Percentiles rank a stretch among this genome's conserved stretches.
phyloP scores from a whole-genome alignment of 208 protist species.

The Leptomonas seymouri region DNA sequence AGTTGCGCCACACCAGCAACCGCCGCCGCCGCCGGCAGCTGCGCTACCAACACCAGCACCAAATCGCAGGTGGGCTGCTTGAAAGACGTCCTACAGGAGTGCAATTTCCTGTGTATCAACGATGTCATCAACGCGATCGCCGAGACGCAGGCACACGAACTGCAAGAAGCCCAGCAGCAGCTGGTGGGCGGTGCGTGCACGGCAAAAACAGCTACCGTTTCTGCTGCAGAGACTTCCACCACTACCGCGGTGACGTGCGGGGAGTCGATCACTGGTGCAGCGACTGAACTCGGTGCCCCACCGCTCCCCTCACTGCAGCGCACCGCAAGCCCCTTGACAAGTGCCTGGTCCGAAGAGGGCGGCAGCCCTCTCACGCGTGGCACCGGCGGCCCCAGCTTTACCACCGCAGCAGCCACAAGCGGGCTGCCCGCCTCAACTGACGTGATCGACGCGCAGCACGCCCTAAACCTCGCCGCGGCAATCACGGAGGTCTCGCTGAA shows the following conservation, averaged over 20 bases:
- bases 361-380: background rate
- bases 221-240: background rate
- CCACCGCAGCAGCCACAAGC: background rate
- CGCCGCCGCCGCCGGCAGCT: background rate
- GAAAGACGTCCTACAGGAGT: slow-evolving; percentile 46
- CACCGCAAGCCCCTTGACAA: background rate
- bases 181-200: background rate
- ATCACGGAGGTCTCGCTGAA: slow-evolving; percentile 42
- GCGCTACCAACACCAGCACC: background rate
- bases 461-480: slow-evolving; percentile 40
- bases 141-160: slow-evolving; percentile 32
- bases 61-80: slow-evolving; percentile 30
- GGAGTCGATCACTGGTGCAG: background rate
- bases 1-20: background rate
- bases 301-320: background rate
- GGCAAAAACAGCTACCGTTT: background rate
- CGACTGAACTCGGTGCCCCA: background rate
- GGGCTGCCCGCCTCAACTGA: slow-evolving; percentile 2
- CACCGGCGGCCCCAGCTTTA: slow-evolving; percentile 8
- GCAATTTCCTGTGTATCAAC: slow-evolving; percentile 44
- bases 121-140: slow-evolving; percentile 47
- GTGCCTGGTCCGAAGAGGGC: slow-evolving; percentile 1
- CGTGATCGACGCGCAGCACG: slow-evolving; percentile 27
- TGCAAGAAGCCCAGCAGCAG: slow-evolving; percentile 36
- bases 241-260: background rate